phyloP scores from a whole-genome alignment of 106 monocot species.

The Ottelia alismoides region DNA sequence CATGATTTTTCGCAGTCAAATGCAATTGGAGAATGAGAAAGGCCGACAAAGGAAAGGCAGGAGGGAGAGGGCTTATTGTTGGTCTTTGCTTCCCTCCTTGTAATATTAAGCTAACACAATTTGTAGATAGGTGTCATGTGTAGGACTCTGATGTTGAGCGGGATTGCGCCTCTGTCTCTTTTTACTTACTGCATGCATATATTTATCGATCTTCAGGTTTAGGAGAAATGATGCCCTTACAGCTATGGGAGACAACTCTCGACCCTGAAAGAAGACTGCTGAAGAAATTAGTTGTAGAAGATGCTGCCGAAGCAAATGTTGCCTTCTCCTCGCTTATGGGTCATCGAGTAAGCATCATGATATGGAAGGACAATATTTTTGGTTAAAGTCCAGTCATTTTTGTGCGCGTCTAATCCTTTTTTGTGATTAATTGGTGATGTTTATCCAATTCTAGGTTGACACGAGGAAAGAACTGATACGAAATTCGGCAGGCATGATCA shows the following conservation, averaged over 20 bases:
- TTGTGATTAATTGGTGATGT: background rate
- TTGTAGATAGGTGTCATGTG: too few relatives aligned
- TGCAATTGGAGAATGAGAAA: too few relatives aligned
- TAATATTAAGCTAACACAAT: too few relatives aligned
- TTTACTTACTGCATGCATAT: too few relatives aligned
- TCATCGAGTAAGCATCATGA: slow-evolving; percentile 38
- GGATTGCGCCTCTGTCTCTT: too few relatives aligned
- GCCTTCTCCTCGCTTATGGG: slow-evolving; percentile 97
- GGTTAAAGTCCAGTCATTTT: background rate
- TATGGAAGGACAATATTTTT: background rate
- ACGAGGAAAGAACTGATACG: slow-evolving; percentile 69
- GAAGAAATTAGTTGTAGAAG: slow-evolving; percentile 83
- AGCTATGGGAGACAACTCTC: slow-evolving; percentile 95
- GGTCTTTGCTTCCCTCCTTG: too few relatives aligned
- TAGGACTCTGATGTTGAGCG: too few relatives aligned
- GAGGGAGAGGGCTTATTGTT: too few relatives aligned
- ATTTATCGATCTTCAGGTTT: slow-evolving; percentile 36
- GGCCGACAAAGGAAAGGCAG: too few relatives aligned
- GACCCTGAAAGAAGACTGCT: slow-evolving; percentile 79
- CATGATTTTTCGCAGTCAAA: too few relatives aligned
- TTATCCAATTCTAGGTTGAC: slow-evolving; percentile 48
- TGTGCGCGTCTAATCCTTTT: too few relatives aligned
- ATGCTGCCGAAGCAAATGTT: slow-evolving; percentile 90
- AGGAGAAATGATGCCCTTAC: slow-evolving; percentile 97
- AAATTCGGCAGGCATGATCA: slow-evolving; percentile 55